These are phyloP conservation scores for Citrus reticulata DNA, from an alignment of 345 rosid genomes.

Conservation along the genomic window DNA sequence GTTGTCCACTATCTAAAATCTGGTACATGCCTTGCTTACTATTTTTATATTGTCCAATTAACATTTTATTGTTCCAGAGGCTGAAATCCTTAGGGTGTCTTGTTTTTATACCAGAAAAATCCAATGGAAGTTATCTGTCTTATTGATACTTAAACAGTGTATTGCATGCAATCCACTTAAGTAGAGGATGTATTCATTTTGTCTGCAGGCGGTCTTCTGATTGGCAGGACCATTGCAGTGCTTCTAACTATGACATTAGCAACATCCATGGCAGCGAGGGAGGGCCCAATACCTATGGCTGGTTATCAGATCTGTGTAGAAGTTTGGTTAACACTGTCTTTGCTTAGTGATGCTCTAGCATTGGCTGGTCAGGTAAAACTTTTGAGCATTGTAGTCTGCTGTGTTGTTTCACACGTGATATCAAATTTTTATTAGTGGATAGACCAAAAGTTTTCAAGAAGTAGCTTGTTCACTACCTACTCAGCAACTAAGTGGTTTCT, in stretches of 20 bases:
- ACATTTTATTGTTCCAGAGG: background rate
- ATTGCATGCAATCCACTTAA: background rate
- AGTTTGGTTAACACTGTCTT: conserved; percentile 88
- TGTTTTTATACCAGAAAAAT: background rate
- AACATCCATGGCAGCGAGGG: conserved; percentile 85
- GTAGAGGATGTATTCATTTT: conserved; percentile 1
- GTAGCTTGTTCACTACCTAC: background rate
- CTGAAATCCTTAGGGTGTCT: background rate
- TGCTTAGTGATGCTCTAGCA: conserved; percentile 94
- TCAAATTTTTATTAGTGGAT: background rate
- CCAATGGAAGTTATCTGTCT: background rate
- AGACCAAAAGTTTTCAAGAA: background rate
- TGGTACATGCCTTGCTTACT: conserved; percentile 38
- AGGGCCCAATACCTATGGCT: conserved; percentile 89
- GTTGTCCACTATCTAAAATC: conserved; percentile 64
- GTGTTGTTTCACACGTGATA: background rate
- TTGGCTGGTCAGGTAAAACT: conserved; percentile 82
- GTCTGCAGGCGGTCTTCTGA: conserved; percentile 80
- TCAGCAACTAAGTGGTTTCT: background rate
- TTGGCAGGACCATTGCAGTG: conserved; percentile 81
- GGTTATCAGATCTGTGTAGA: conserved; percentile 89
- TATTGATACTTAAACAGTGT: background rate
- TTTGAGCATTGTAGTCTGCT: background rate
- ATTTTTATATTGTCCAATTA: background rate
- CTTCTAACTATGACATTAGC: conserved; percentile 75